Evolutionary conservation across 371 early-diverging fungal species (phyloP).

Genomic region (Circinella umbellata): DNA sequence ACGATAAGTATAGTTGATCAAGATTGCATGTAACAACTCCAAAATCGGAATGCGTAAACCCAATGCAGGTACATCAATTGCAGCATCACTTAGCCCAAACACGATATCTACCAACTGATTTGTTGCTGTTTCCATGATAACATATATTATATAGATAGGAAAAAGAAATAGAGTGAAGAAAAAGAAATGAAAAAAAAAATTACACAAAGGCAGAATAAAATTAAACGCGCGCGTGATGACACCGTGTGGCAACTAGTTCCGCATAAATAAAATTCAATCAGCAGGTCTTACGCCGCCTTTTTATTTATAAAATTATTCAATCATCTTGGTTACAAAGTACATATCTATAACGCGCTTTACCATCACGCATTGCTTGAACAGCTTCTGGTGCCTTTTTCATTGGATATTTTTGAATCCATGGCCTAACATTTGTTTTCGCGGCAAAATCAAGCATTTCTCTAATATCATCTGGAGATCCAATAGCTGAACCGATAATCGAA

Average conservation of each 20-base stretch:
- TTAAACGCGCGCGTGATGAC: neutral
- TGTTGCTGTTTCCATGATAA: constrained; percentile 7
- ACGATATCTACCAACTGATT: constrained; percentile 38
- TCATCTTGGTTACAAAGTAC: constrained; percentile 52
- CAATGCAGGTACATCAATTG: constrained; percentile 33
- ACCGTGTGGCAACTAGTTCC: neutral
- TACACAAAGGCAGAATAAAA: neutral
- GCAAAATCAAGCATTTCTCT: constrained; percentile 77
- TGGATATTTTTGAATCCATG: constrained; percentile 68
- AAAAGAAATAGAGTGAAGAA: neutral
- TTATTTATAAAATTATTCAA: neutral
- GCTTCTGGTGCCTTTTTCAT: constrained; percentile 68
- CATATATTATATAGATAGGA: neutral
- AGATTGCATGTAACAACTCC: constrained; percentile 57
- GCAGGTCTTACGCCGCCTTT: too few species aligned
- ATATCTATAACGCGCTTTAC: constrained; percentile 71
- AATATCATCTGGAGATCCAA: constrained; percentile 63
- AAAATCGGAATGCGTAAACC: constrained; percentile 42
- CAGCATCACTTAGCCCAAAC: constrained; percentile 29
- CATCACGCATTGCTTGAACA: constrained; percentile 61
- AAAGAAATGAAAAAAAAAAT: neutral
- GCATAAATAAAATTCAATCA: too few species aligned
- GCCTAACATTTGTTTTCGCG: constrained; percentile 62
- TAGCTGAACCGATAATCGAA: constrained; percentile 66
- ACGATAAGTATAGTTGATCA: constrained; percentile 59